A percentile compares a stretch with the other conserved stretches of the same genome.
These are phyloP conservation scores for Byssoonygena ceratinophila DNA, from an alignment of 2,329 filamentous ascomycete species.

Conservation along the genomic window DNA sequence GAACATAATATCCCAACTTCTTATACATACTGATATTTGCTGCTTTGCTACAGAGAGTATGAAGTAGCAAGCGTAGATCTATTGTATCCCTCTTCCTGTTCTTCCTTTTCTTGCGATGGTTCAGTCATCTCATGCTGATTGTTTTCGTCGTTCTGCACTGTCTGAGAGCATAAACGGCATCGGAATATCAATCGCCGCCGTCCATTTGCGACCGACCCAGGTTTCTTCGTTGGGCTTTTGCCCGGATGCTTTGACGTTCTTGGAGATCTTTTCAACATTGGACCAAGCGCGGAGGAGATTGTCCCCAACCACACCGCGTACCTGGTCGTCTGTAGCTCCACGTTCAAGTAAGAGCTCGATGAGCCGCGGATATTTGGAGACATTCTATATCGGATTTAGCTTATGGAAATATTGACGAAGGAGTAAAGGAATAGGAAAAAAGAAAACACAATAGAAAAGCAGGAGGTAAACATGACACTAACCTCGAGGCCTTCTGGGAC, in stretches of 20 bases:
- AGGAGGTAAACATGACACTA: no score
- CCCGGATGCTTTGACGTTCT: conserved; percentile 15
- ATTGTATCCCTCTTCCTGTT: no score
- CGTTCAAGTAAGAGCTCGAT: conserved; percentile 25
- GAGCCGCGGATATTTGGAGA: conserved; percentile 20
- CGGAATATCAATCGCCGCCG: background rate
- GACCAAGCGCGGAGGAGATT: conserved; percentile 29
- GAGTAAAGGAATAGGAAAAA: background rate
- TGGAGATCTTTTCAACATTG: conserved; percentile 16
- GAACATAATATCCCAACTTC: no score
- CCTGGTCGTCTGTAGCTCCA: conserved; percentile 33
- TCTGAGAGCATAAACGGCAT: conserved; percentile 8
- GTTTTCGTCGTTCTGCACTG: background rate
- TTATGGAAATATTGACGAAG: background rate
- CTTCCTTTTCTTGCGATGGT: no score
- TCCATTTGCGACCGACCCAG: conserved; percentile 15
- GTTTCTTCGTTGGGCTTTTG: conserved; percentile 18
- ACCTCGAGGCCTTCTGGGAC: conserved; percentile 23
- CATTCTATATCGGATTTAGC: conserved; percentile 17
- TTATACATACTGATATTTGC: no score
- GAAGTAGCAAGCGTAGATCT: no score
- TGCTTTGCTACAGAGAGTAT: no score
- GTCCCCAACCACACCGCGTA: conserved; percentile 29
- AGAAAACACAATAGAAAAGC: no score
- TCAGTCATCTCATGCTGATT: background rate